Evolutionary conservation across 2,329 filamentous ascomycete species (phyloP), one percentile per base, ranked within the genome.

Genomic region (Keithomyces neogunnii): DNA sequence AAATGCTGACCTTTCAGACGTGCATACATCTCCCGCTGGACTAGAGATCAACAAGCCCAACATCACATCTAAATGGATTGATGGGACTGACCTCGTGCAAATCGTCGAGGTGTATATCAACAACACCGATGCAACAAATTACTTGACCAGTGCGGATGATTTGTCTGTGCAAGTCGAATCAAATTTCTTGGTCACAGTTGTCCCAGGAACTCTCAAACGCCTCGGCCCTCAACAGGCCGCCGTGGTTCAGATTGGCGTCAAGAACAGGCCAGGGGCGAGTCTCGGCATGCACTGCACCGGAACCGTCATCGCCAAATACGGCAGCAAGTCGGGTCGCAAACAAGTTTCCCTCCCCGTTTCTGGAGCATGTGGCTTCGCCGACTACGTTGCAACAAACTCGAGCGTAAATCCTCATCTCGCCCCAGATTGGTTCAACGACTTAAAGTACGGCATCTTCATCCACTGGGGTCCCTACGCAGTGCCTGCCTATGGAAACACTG

Each of bases 391-490:
- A 19, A 40, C 35, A 11, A 32, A 42, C 7, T 29, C 33, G 8
- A 35, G 44, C 30, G 40, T 51, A 10, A 33, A 51, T 3, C 19
- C 35, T 31, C 43, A 46, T 33, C 6, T 33, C 13, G 26, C 28
- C 29, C 36, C 49, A 29, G 33, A 51, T 19, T 81, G 78, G 78
- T 82, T 73, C 55, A 69, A 77, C 48, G 67, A 73, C 38, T 73
- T 69, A 28, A 82, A 82, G 53, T 82, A 69, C 54, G 78, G 79
- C 0, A 81, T 82, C 31, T 82, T 83, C 58, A 76, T 82, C 35
- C 78, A 82, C 53, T 82, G 78, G 76, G 78, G 79, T 0, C 66
- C 72, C 0, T 82, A 80, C 55, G 62, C 75, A 0, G 77, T 81
- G 1, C 73, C 78, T 0, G 77, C 72, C 3, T 82, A 77, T 75